These are phyloP conservation scores for Boletus edulis DNA, from an alignment of 768 basidiomycete genomes.

Conservation along the genomic window DNA sequence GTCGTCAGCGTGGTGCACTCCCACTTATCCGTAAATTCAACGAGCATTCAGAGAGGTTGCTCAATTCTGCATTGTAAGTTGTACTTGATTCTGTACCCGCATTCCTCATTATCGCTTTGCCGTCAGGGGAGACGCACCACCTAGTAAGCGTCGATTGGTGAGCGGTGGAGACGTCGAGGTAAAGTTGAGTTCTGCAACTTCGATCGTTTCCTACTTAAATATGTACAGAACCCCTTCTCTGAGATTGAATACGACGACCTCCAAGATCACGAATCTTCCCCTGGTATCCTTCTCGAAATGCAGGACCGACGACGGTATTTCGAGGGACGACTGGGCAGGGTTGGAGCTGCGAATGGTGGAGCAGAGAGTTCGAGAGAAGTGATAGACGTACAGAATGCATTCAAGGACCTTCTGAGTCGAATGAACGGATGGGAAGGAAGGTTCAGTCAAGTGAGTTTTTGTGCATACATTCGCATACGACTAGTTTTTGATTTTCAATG, in stretches of 20 bases:
- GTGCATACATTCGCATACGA: background rate
- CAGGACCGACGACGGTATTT: conserved; percentile 82
- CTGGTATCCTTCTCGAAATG: conserved; percentile 82
- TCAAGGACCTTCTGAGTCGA: conserved; percentile 46
- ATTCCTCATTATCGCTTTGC: background rate
- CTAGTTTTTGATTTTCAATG: background rate
- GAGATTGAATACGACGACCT: conserved; percentile 88
- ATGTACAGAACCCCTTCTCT: conserved; percentile 34
- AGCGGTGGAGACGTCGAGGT: conserved; percentile 45
- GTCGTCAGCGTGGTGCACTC: conserved; percentile 80
- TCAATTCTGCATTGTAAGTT: conserved; percentile 76
- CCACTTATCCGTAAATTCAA: conserved; percentile 97
- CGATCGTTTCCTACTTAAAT: background rate
- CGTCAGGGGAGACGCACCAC: conserved; percentile 51
- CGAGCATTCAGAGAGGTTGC: conserved; percentile 88
- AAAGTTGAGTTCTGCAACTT: conserved; percentile 5
- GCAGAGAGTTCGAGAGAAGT: conserved; percentile 22
- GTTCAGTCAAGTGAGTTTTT: conserved; percentile 50
- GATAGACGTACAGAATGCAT: conserved; percentile 45
- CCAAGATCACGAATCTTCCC: conserved; percentile 59
- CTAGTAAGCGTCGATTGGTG: conserved; percentile 60
- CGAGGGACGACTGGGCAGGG: conserved; percentile 54
- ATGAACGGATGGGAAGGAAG: conserved; percentile 56
- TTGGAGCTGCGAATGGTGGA: conserved; percentile 2
- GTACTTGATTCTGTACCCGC: background rate